Evolutionary conservation across 345 rosid genomes (phyloP), one percentile per base, ranked within the genome.

Genomic region (Boechera divaricarpa): DNA sequence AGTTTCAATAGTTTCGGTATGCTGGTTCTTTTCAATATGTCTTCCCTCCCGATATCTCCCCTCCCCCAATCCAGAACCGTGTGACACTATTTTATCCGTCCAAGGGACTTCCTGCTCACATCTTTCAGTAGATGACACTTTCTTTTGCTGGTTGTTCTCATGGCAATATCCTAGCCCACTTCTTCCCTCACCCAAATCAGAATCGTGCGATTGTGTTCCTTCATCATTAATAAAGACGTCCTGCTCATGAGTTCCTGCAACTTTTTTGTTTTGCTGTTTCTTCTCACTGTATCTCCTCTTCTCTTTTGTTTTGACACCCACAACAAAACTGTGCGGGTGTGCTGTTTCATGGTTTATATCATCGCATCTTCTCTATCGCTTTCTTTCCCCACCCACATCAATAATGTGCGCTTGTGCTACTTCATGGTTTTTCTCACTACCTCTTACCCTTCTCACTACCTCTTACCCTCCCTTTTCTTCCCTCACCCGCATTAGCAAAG

Each of bases 111-210:
- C 33, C 74, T 58, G 45, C 45, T 7, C 57, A 13, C n/a, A 15
- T 36, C 31, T 38, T 10, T 51, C 52, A 32, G 64, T 16, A 54
- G 36, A 74, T 29, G 47, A 35, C 24, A 61, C 65, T 44, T 65
- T 55, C 28, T 32, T 33, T 66, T 65, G 66, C 66, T 65, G 29
- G 35, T 63, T 42, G n/a, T 26, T 63, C 41, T 63, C 69, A 63
- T 52, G 48, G 59, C 7, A 60, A 15, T n/a, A 60, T 47, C 45
- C 66, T 58, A 24, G 48, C n/a, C 67, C 49, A 1, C 31, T 72
- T 72, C 52, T 72, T 61, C 69, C 69, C 4, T 71, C 47, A 13
- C 36, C 32, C 26, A 32, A 58, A 58, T 32, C 66, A 32, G 10
- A 58, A 56, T 41, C 7, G 0, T 2, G 2, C 0, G 2, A 31